Conservation (phyloP, 352 stramenopile species). For the Paralagenidium karlingii region DNA sequence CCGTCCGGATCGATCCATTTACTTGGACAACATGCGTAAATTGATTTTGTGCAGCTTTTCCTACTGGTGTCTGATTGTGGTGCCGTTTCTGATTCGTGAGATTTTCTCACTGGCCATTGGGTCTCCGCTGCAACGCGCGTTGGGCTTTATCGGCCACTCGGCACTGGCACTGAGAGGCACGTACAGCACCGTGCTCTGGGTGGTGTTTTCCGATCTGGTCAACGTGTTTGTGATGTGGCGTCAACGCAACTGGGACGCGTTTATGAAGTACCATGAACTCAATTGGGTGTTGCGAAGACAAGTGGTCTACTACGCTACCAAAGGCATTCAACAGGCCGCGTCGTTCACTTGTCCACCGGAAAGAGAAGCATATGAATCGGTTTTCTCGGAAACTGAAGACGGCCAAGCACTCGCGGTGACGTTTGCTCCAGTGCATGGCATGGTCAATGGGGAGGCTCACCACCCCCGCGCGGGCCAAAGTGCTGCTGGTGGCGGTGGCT, state of each 20-base stretch:
- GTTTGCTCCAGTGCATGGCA: conserved; percentile 1
- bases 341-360: no score
- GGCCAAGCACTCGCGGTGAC: no score
- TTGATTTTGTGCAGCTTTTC: conserved; percentile 64
- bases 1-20: conserved; percentile 13
- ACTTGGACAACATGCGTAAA: conserved; percentile 63
- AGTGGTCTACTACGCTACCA: conserved; percentile 75
- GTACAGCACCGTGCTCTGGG: conserved; percentile 54
- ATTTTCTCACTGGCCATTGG: conserved; percentile 31
- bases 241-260: conserved; percentile 73
- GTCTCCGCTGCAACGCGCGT: conserved; percentile 31
- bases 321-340: conserved; percentile 44
- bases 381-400: no score
- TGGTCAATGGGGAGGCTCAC: conserved; percentile 6
- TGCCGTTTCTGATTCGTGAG: conserved; percentile 60
- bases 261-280: conserved; percentile 76
- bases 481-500: no score
- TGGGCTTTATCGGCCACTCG: conserved; percentile 59
- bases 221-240: conserved; percentile 65
- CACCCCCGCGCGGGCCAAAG: no score
- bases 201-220: conserved; percentile 38
- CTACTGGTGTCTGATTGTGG: conserved; percentile 50
- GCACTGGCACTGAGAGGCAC: conserved; percentile 50
- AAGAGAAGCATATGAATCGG: no score
- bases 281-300: conserved; percentile 73